A percentile compares a stretch with the other conserved stretches of the same genome.
phyloP scores from a whole-genome alignment of 1,139 yeast genomes.

The Diutina sp. region DNA sequence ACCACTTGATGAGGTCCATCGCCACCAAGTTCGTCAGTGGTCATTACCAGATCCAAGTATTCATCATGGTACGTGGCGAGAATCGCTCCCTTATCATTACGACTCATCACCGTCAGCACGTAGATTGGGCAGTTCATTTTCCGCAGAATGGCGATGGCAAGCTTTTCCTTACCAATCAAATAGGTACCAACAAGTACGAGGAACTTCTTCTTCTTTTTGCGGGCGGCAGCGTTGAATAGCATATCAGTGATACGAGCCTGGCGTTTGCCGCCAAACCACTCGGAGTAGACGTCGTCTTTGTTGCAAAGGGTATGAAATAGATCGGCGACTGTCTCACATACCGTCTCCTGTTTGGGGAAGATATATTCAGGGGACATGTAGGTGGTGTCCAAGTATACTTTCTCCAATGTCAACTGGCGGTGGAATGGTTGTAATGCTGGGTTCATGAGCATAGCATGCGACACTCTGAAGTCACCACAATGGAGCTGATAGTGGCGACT shows the following conservation, averaged over 20 bases:
- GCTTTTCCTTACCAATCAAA: slow-evolving; percentile 79
- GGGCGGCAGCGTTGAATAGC: background rate
- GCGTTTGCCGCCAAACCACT: slow-evolving; percentile 23
- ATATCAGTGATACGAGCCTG: background rate
- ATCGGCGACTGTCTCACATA: slow-evolving; percentile 44
- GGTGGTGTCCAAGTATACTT: slow-evolving; percentile 77
- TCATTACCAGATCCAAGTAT: slow-evolving; percentile 18
- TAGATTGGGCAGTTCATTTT: slow-evolving; percentile 34
- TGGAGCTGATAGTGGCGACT: slow-evolving; percentile 38
- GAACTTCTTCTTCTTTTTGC: slow-evolving; percentile 23
- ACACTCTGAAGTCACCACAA: slow-evolving; percentile 88
- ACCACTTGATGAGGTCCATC: slow-evolving; percentile 23
- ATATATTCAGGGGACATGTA: slow-evolving; percentile 63
- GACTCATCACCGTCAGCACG: slow-evolving; percentile 35
- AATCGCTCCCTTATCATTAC: slow-evolving; percentile 34
- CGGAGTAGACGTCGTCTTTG: slow-evolving; percentile 14
- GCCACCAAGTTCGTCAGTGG: slow-evolving; percentile 18
- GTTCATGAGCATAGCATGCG: slow-evolving; percentile 25
- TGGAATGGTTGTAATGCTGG: slow-evolving; percentile 22
- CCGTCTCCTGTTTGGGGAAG: slow-evolving; percentile 67
- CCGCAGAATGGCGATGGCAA: slow-evolving; percentile 61
- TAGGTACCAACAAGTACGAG: slow-evolving; percentile 80
- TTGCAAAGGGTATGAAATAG: slow-evolving; percentile 31
- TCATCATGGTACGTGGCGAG: slow-evolving; percentile 21
- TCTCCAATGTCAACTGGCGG: slow-evolving; percentile 19